Percentiles rank a stretch among this genome's conserved stretches.
phyloP scores from a whole-genome alignment of 371 early-diverging fungal genomes.

The Mucor mucedo region DNA sequence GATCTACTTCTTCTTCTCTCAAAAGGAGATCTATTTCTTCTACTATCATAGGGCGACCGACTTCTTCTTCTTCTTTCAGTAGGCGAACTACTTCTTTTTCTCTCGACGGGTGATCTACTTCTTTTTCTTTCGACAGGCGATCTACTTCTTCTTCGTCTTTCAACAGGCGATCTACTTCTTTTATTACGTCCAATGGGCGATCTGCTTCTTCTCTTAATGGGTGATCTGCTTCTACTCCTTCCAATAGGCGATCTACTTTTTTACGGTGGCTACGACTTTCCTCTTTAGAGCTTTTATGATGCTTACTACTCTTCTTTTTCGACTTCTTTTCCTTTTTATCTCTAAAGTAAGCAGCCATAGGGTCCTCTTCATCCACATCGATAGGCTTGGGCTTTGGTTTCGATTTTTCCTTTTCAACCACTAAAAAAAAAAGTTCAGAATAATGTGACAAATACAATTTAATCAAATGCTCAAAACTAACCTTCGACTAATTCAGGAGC shows the following conservation, averaged over 20 bases:
- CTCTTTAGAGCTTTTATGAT: constrained; percentile 25
- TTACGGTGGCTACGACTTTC: constrained; percentile 9
- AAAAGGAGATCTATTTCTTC: not conserved
- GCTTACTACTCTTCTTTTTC: constrained; percentile 31
- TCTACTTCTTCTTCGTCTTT: not conserved
- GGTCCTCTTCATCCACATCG: constrained; percentile 78
- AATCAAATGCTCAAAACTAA: no score
- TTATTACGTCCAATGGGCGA: no score
- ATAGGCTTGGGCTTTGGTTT: constrained; percentile 38
- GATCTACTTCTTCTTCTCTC: not conserved
- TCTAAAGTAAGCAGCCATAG: constrained; percentile 76
- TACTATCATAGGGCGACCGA: not conserved
- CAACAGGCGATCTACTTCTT: constrained; percentile 2
- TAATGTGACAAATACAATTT: constrained; percentile 10
- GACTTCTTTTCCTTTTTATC: constrained; percentile 56
- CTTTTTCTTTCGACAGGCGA: not conserved
- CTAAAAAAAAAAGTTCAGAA: constrained; percentile 1
- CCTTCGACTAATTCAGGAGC: constrained; percentile 64
- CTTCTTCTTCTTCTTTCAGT: not conserved
- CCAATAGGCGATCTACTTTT: not conserved
- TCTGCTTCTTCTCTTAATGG: constrained; percentile 4
- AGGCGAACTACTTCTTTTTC: not conserved
- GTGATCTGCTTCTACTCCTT: constrained; percentile 11
- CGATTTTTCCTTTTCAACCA: constrained; percentile 22
- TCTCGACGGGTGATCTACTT: not conserved